Base-by-base conservation (phyloP, 306 rosid genomes). In the Styphnolobium japonicum region DNA sequence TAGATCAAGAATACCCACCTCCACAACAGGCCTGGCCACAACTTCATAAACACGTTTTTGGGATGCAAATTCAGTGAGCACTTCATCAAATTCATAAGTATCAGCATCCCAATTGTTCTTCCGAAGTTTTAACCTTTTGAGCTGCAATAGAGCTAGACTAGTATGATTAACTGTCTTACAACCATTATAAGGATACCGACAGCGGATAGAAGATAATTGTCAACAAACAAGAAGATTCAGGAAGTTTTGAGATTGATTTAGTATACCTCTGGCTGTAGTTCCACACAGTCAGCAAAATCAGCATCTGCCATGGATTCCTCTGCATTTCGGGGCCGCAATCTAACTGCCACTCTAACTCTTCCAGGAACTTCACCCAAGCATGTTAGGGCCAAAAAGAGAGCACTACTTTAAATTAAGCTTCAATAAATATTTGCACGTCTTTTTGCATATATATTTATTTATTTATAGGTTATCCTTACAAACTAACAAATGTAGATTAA, bases 41-140 rank as follows among this genome's bases (percentile, higher is more conserved):
- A 88, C 98, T 91, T 96, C 96, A 77, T 93, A 96, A 76, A 96
- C 98, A 71, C 99, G 97, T 66, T 96, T 96, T 68, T 96, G 99
- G 56, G 99, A 96, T 62, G 99, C 91, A 77, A 96, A 93, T 82
- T 96, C 99, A 7, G 98, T 96, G 43, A 96, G 98, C 62, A 96
- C 96, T 88, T 96, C 99, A 79, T 96, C 99, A 46, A 96, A 96
- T 87, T 93, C 93, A 70, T 86, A 96, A 45, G 99, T 93, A 80
- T 96, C 99, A n/a, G 94, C 86, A 84, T 96, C 98, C 99, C 99
- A 96, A 78, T 96, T 96, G 90, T 93, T 92, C 85, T 92, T 96
- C 82, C 97, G 90, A 69, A 96, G 93, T 77, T 96, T 96, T 81
- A 96, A 89, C 88, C 98, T 90, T 84, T 96, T 96, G 75, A 96